These are phyloP conservation scores for Huiozyma naganishii DNA, from an alignment of 805 yeast species.

Conservation along the genomic window DNA sequence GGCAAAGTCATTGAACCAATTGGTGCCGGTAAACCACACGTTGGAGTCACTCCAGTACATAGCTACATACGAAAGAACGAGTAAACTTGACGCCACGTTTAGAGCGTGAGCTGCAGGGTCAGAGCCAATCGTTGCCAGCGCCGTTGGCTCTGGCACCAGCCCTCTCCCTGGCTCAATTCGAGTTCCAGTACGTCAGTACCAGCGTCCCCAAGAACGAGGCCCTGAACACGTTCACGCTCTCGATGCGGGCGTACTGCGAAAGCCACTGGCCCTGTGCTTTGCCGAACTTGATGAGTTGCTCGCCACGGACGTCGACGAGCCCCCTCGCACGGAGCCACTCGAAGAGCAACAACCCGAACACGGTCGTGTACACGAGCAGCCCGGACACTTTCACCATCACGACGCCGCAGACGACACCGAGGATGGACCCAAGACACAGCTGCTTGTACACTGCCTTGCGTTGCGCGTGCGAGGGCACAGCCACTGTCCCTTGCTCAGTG, in stretches of 20 bases:
- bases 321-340: constrained; percentile 21
- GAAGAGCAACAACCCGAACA: constrained; percentile 12
- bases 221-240: constrained; percentile 17
- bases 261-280: constrained; percentile 10
- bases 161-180: not conserved
- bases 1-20: not conserved
- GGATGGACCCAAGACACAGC: constrained; percentile 21
- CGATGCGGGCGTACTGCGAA: constrained; percentile 10
- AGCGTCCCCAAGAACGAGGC: constrained; percentile 17
- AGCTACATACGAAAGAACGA: not conserved
- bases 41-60: not conserved
- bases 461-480: not conserved
- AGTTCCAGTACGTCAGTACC: constrained; percentile 14
- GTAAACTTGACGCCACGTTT: not conserved
- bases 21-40: not conserved
- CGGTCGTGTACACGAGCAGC: constrained; percentile 14
- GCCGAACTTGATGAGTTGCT: constrained; percentile 4
- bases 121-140: too few relatives aligned
- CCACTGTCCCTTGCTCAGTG: not conserved
- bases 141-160: too few relatives aligned
- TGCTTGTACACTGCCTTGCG: constrained; percentile 14
- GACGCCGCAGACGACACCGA: constrained; percentile 20
- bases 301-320: constrained; percentile 12
- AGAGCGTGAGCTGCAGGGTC: too few relatives aligned
- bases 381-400: constrained; percentile 20